Base-by-base conservation (phyloP, 2,329 filamentous ascomycete species). In the Botryotinia narcissicola region DNA sequence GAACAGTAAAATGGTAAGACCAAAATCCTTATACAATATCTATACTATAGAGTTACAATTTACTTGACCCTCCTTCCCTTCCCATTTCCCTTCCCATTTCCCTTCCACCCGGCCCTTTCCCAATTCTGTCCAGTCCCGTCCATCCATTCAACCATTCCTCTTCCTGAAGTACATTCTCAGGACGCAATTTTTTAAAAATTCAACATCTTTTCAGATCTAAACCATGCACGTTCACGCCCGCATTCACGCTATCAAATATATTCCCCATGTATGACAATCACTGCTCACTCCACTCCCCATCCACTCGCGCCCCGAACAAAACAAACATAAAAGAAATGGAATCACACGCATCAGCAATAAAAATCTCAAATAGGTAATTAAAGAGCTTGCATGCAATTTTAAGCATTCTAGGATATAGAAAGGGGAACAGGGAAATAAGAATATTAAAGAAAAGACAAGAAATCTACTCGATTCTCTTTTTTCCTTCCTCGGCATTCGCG, bases 401-500 rank as follows among this genome's bases (percentile, higher is more conserved):
- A 46, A 37, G 35, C 46, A 67, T 67, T n/a, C 54, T 57, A 40
- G n/a, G 66, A 25, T 42, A 51, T 61, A 61, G 10, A 63, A 35
- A 64, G 12, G 12, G 29, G 25, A 73, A 62, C 9, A 63, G 9
- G 32, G 16, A 71, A 73, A 44, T 1, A 63, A 54, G 8, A 66
- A 71, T 4, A 32, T 4, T 4, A n/a, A 63, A 20, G 32, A 66
- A 48, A 42, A 20, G 5, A 57, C 54, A 35, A 20, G 5, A 46
- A 62, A 68, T 64, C 72, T 77, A 79, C 68, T 99, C 96, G 80
- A 97, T 97, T 82, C 96, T 93, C 88, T 98, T 99, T 88, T 99
- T 99, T 71, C 96, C 96, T 84, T 99, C 96, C 82, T 99, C 96
- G 72, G 97, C 89, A 78, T 92, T 96, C 46, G 93, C 88, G 78